These are phyloP conservation scores for Rhizoctonia solani DNA, from an alignment of 1,284 basidiomycete genomes.

Conservation along the genomic window DNA sequence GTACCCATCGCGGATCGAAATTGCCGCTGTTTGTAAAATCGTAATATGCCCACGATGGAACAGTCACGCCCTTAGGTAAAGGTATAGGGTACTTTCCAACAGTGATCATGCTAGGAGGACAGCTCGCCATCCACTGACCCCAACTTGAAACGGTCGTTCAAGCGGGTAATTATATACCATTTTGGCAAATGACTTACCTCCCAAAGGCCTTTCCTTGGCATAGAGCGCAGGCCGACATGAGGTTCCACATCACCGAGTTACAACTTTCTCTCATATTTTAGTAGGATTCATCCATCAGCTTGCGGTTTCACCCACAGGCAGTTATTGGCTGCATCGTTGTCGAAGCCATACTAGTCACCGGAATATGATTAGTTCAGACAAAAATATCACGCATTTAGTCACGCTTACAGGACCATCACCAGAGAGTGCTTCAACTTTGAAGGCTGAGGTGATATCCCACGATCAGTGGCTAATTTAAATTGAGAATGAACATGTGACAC, in stretches of 20 bases:
- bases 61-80: slow-evolving; percentile 15
- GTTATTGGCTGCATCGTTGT: background rate
- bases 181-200: background rate
- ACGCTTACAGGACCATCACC: too few relatives aligned
- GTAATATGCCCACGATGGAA: slow-evolving; percentile 36
- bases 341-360: too few relatives aligned
- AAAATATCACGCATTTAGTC: too few relatives aligned
- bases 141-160: slow-evolving; percentile 10
- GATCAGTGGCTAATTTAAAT: too few relatives aligned
- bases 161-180: background rate
- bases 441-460: too few relatives aligned
- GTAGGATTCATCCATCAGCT: background rate
- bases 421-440: too few relatives aligned
- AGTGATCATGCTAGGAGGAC: background rate
- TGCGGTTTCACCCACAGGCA: slow-evolving; percentile 8
- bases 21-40: slow-evolving; percentile 7
- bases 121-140: slow-evolving; percentile 30
- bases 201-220: slow-evolving; percentile 35
- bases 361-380: too few relatives aligned
- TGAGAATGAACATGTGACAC: too few relatives aligned
- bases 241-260: slow-evolving; percentile 37
- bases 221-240: slow-evolving; percentile 37
- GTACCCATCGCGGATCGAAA: slow-evolving; percentile 25
- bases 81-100: slow-evolving; percentile 21
- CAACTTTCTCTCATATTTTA: slow-evolving; percentile 13